Evolutionary conservation across 2,329 filamentous ascomycete genomes (phyloP), one percentile per base, ranked within the genome.

Genomic region (Calonectria pseudoreteaudii): DNA sequence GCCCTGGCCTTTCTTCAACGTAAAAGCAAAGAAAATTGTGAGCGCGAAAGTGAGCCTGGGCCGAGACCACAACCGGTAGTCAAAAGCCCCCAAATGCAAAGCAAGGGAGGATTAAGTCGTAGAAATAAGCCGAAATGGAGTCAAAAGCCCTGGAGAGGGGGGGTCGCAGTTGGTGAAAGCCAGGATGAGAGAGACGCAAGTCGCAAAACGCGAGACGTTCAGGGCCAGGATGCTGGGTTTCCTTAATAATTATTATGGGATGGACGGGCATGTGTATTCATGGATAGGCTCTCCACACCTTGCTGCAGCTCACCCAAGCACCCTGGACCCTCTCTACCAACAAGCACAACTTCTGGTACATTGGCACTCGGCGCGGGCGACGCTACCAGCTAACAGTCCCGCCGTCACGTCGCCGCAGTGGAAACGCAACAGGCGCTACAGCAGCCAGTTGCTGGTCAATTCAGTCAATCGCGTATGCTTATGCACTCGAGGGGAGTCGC

Each of bases 31-130:
- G 41, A 65, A 65, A 65, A 65, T 62, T 62, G 36, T 72, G 64
- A 72, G 70, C 70, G 70, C 70, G 70, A 72, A 72, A 66, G 70
- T 72, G 65, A 72, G 70, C 70, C 70, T 65, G 70, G 60, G 58
- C 56, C 56, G 34, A 41, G 66, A 49, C 66, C 41, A 66, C 34
- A 52, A 41, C 56, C 56, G 56, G 56, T 36, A 62, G 38, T 62
- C 38, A 23, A 62, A 16, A 20, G 38, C 56, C 56, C 26, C 36
- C 56, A 11, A 62, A 36, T 62, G 56, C 56, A 26, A 62, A 36
- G 56, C 56, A 62, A 62, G 65, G 56, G 60, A 52, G 53, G 49
- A 70, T 56, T 47, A 56, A 66, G 41, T 49, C 31, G 50, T 47
- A 44, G 30, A 47, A 28, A 36, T 52, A 71, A 66, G 56, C 26